Evolutionary conservation across 148 eudicot genomes (phyloP), one percentile per base, ranked within the genome.

Genomic region (Spergularia bocconei): DNA sequence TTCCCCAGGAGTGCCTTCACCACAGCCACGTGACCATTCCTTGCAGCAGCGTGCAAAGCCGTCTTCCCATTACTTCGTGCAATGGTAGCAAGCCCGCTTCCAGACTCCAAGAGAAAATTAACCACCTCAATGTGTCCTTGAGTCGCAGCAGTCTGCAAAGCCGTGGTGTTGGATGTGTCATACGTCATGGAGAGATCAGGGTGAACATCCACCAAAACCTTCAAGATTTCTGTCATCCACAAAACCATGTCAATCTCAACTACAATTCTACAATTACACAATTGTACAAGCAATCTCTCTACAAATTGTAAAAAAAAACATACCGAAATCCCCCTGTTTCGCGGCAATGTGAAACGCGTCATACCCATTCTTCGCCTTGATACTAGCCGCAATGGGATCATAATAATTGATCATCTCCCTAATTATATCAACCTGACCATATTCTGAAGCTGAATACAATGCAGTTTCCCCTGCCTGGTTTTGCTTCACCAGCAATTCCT

Each of bases 301-400:
- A n/a, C 53, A 73, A 67, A 60, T 21, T 36, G 38, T 11, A 7
- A 2, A 12, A n/a, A n/a, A 63, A 13, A 53, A 73, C 82, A 73
- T 87, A 91, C 96, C 93, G 58, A 89, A 85, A 84, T 89, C 91
- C 64, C 97, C 97, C 79, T 89, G 92, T 67, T 89, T 93, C 19
- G 97, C 94, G 11, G 98, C 98, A 71, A 91, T 87, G 69, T 91
- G 98, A 60, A 93, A 87, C 0, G 97, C 98, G 78, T 93, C 98
- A 62, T 81, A 91, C 2, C 94, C 98, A 79, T 89, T 91, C 54
- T 86, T 89, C 2, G 98, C 97, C 71, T 88, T 92, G 82, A 90
- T 90, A 53, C 91, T 86, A 59, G 91, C 93, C 63, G 83, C 77
- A 3, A 67, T 85, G 53, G 86, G 83, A 80, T 92, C 96, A 85